phyloP scores from a whole-genome alignment of 495 filamentous ascomycete species.

The Penicillium waksmanii region DNA sequence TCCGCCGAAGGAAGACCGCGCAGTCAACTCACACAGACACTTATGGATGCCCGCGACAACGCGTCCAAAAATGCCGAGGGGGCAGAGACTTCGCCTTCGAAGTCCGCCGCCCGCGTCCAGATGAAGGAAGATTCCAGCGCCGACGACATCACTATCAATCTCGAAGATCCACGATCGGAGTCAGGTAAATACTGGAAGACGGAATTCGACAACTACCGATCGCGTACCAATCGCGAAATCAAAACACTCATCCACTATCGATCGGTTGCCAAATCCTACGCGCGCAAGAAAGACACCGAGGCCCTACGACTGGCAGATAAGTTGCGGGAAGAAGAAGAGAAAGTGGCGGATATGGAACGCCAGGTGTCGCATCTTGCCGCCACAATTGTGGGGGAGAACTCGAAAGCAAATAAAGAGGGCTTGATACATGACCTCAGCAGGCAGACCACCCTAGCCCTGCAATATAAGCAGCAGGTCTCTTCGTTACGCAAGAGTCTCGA shows the following conservation, averaged over 20 bases:
- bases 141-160: conserved; percentile 71
- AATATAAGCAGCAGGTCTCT: conserved; percentile 69
- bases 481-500: conserved; percentile 59
- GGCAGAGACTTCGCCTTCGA: conserved; percentile 15
- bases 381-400: conserved; percentile 52
- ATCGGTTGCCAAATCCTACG: conserved; percentile 83
- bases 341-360: conserved; percentile 55
- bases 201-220: conserved; percentile 81
- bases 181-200: conserved; percentile 95
- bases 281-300: conserved; percentile 85
- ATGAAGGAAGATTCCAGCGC: conserved; percentile 33
- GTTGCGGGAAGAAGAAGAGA: conserved; percentile 65
- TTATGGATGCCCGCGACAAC: conserved; percentile 50
- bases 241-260: conserved; percentile 79
- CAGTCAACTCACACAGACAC: conserved; percentile 51
- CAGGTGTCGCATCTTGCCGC: conserved; percentile 64
- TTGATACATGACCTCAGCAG: conserved; percentile 63
- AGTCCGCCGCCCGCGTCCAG: conserved; percentile 8
- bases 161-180: conserved; percentile 77
- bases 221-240: conserved; percentile 77
- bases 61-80: conserved; percentile 31
- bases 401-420: conserved; percentile 50
- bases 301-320: conserved; percentile 71
- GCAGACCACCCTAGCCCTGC: conserved; percentile 67
- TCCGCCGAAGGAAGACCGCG: conserved; percentile 52